Conservation (phyloP, 2,329 filamentous ascomycete species). For the Phaeosphaeriaceae sp. region DNA sequence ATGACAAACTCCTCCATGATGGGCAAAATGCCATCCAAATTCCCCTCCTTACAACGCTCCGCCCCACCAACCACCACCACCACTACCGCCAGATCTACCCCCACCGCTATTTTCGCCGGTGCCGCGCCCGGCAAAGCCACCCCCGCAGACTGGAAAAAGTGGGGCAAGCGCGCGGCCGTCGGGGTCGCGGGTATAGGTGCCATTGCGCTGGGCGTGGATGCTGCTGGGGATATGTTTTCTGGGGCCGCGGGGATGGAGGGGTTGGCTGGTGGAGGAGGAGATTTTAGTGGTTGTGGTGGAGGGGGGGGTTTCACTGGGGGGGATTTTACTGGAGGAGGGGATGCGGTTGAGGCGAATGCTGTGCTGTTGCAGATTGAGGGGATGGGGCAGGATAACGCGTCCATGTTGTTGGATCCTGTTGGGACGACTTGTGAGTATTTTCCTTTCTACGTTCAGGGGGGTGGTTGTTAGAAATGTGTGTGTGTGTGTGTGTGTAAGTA, state of each 20-base stretch:
- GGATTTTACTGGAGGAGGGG: not conserved
- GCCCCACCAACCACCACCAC: not conserved
- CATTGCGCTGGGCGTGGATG: constrained; percentile 12
- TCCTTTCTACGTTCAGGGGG: not conserved
- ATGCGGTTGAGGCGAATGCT: constrained; percentile 6
- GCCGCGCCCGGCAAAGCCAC: not conserved
- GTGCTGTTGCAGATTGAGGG: constrained; percentile 3
- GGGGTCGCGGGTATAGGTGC: constrained; percentile 14
- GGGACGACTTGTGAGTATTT: constrained; percentile 14
- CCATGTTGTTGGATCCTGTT: constrained; percentile 9
- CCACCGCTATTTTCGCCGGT: not conserved
- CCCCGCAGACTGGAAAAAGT: constrained; percentile 15
- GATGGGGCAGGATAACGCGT: constrained; percentile 9
- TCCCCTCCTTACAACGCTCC: constrained; percentile 1
- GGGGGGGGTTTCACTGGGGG: constrained; percentile 1
- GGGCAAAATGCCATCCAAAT: constrained; percentile 9
- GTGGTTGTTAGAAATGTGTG: too few species aligned
- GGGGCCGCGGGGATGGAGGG: not conserved
- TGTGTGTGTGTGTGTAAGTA: not conserved
- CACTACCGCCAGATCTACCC: not conserved
- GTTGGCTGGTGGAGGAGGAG: not conserved
- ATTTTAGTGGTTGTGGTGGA: not conserved
- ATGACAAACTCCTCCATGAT: constrained; percentile 4
- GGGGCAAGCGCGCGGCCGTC: constrained; percentile 12
- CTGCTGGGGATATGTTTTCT: constrained; percentile 3